Evolutionary conservation across 2,329 filamentous ascomycete genomes (phyloP).

Genomic region (Beauveria brongniartii): DNA sequence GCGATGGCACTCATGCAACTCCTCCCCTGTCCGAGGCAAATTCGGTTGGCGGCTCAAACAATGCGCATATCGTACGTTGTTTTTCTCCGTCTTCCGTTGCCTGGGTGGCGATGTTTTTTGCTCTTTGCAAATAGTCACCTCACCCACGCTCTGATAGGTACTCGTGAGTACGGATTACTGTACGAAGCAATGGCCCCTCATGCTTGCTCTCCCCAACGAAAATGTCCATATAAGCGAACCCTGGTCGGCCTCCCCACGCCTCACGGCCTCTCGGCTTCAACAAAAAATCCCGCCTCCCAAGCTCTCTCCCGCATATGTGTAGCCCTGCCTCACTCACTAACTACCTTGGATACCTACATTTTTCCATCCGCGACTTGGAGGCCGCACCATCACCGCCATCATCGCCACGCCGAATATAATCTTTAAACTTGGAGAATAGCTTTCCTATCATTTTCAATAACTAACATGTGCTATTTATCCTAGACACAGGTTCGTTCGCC

Average conservation of each 20-base stretch:
- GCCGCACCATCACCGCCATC: background rate
- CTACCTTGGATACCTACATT: background rate
- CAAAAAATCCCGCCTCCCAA: background rate
- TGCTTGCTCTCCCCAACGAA: background rate
- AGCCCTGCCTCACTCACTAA: background rate
- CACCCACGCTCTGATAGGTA: too few relatives aligned
- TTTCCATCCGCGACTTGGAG: background rate
- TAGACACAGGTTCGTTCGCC: background rate
- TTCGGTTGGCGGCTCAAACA: background rate
- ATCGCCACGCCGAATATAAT: background rate
- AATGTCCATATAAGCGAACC: background rate
- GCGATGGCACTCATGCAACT: background rate
- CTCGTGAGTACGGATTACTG: too few relatives aligned
- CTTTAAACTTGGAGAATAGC: too few relatives aligned
- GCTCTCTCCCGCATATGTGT: background rate
- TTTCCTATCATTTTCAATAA: too few relatives aligned
- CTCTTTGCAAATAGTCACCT: background rate
- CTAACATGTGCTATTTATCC: background rate
- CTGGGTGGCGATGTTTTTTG: background rate
- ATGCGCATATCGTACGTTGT: background rate
- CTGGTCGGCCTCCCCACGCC: background rate
- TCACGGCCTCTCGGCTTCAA: conserved; percentile 8
- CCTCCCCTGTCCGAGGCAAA: background rate
- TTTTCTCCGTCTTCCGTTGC: background rate
- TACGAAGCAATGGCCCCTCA: background rate